Base-by-base conservation (phyloP, 148 eudicot genomes). In the Simmondsia chinensis region DNA sequence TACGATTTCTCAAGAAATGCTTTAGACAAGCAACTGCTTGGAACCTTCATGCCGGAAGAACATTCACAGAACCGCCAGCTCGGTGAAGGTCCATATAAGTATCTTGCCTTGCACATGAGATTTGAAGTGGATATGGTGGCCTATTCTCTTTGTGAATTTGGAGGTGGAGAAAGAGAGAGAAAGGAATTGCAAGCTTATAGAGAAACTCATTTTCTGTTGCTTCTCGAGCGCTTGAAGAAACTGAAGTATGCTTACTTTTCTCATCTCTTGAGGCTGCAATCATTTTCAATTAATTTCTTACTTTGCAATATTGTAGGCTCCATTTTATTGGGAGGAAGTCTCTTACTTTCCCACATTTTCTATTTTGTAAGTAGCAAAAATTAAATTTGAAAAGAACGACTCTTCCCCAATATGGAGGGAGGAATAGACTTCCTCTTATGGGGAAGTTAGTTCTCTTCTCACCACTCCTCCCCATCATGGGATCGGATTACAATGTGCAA, bases 111-210 rank as follows among this genome's bases (percentile, higher is more conserved):
- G 67, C 97, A 85, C 65, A 50, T 91, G 72, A 85, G 97, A 48
- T 85, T 91, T 46, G 97, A 91, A 61, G 73, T 76, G 37, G 97
- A 91, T 59, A 91, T 91, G 95, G 85, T 91, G 63, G 95, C 95
- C 9, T 91, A 91, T 67, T 91, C 97, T 36, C 75, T 64, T 34
- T 91, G 97, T 68, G 88, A 84, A 35, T 91, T 91, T 40, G 97
- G 94, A 47, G 95, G 95, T 20, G 95, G 95, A 39, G 76, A 79
- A 67, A 46, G 38, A 9, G 97, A 91, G 73, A 72, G 48, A 50
- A 59, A 48, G 7, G 88, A 91, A 42, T 72, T 91, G 15, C 80
- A 76, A 57, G 74, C 80, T 41, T 91, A 91, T 43, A 70, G 97
- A 59, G 84, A 79, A 65, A 54, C 53, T 33, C 97, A 91, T 76